Evolutionary conservation across 106 monocot species (phyloP).

Genomic region (Apostasia shenzhenica): DNA sequence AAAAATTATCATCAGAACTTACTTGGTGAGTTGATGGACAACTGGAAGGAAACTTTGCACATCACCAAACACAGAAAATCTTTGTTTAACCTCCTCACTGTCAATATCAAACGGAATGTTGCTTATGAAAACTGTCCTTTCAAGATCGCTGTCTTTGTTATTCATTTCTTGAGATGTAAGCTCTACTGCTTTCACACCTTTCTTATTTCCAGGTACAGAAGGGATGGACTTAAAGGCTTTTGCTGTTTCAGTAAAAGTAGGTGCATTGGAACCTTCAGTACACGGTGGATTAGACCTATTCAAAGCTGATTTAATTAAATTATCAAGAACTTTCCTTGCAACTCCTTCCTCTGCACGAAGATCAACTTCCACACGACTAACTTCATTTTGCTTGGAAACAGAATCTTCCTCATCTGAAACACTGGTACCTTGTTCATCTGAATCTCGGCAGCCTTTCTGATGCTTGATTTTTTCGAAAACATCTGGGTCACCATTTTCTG

Average conservation of each 20-base stretch:
- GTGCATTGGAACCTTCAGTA: constrained; percentile 17
- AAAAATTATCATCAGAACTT: constrained; percentile 14
- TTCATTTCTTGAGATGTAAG: constrained; percentile 10
- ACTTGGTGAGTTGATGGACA: constrained; percentile 91
- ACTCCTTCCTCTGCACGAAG: constrained; percentile 57
- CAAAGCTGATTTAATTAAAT: constrained; percentile 45
- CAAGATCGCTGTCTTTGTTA: constrained; percentile 40
- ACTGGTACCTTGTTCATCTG: constrained; percentile 5
- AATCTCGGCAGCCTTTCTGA: neutral
- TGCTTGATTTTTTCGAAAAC: constrained; percentile 7
- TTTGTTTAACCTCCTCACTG: constrained; percentile 74
- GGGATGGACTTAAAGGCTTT: constrained; percentile 3
- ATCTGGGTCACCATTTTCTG: constrained; percentile 8
- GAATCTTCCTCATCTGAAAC: constrained; percentile 9
- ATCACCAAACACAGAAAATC: constrained; percentile 81
- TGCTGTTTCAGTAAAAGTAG: constrained; percentile 8
- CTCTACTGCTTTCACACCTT: constrained; percentile 15
- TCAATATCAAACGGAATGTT: constrained; percentile 89
- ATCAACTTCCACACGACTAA: constrained; percentile 28
- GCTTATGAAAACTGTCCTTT: constrained; percentile 80
- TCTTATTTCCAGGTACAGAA: constrained; percentile 10
- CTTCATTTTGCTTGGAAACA: constrained; percentile 10
- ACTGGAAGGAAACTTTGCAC: constrained; percentile 66
- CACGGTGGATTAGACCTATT: constrained; percentile 11
- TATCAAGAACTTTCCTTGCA: constrained; percentile 68